Percentiles rank a stretch among this genome's conserved stretches.
phyloP scores from a whole-genome alignment of 257 asterid species.

The Paraleonurus japonicus region DNA sequence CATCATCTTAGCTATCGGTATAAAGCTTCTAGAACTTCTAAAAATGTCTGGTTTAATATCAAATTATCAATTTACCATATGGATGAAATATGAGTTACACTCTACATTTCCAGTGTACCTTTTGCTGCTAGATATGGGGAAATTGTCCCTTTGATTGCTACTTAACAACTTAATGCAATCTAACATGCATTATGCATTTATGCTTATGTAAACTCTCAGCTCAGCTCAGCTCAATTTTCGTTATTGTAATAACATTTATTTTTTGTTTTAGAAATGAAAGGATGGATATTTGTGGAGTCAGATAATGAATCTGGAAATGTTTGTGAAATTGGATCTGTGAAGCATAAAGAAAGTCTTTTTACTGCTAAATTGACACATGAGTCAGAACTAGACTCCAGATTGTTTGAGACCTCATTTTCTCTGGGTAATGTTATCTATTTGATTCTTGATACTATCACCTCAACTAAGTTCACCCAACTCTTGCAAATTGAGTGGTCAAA shows the following conservation, averaged over 20 bases:
- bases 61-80: not conserved
- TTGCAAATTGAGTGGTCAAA: conserved; percentile 2
- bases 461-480: conserved; percentile 14
- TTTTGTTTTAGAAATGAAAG: conserved; percentile 39
- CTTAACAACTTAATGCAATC: not conserved
- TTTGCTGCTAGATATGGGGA: conserved; percentile 12
- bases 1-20: not conserved
- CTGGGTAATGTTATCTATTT: conserved; percentile 36
- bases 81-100: conserved; percentile 3
- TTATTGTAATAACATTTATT: conserved; percentile 2
- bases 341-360: conserved; percentile 35
- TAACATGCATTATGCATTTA: conserved; percentile 12
- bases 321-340: conserved; percentile 28
- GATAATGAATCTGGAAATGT: conserved; percentile 60
- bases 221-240: not conserved
- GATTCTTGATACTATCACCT: conserved; percentile 18
- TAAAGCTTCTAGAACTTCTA: not conserved
- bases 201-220: not conserved
- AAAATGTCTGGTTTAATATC: not conserved
- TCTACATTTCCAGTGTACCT: not conserved
- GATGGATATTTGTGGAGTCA: conserved; percentile 61
- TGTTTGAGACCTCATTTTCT: conserved; percentile 38
- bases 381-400: conserved; percentile 35
- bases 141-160: not conserved
- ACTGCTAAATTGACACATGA: conserved; percentile 34